phyloP scores from a whole-genome alignment of 2,329 filamentous ascomycete species.

The Beauveria caledonica region DNA sequence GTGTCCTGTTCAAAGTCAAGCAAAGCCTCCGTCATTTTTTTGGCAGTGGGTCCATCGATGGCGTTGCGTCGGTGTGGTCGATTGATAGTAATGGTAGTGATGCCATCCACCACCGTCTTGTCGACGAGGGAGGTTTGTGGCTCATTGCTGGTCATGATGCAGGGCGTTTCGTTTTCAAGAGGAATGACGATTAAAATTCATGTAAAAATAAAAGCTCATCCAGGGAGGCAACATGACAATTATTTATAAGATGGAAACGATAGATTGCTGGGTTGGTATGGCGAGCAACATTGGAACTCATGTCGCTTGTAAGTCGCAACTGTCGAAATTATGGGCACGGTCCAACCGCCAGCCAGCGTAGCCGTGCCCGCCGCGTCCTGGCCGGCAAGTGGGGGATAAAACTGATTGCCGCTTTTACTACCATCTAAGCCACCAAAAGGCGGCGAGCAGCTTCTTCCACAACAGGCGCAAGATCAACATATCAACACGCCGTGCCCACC shows the following conservation, averaged over 20 bases:
- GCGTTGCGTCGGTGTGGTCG: slow-evolving; percentile 42
- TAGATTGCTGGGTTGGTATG: neutral
- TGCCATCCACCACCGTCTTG: slow-evolving; percentile 26
- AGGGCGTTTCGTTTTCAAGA: neutral
- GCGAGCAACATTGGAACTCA: neutral
- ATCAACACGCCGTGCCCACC: no score
- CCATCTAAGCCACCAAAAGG: no score
- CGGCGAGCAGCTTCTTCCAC: no score
- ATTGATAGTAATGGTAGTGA: slow-evolving; percentile 46
- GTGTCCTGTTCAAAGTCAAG: slow-evolving; percentile 39
- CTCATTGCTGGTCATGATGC: neutral
- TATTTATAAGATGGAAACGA: neutral
- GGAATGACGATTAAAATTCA: neutral
- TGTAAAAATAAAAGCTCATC: neutral
- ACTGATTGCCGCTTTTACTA: no score
- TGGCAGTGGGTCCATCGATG: slow-evolving; percentile 39
- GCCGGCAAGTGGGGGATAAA: no score
- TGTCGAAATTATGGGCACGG: neutral
- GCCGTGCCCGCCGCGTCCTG: no score
- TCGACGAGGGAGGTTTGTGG: neutral
- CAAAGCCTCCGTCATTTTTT: slow-evolving; percentile 38
- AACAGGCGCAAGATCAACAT: no score
- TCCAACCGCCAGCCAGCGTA: neutral
- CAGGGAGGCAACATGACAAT: neutral
- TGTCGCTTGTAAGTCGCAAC: neutral